These are phyloP conservation scores for Nakazawaea molendinolei DNA, from an alignment of 805 yeast species.

Conservation along the genomic window DNA sequence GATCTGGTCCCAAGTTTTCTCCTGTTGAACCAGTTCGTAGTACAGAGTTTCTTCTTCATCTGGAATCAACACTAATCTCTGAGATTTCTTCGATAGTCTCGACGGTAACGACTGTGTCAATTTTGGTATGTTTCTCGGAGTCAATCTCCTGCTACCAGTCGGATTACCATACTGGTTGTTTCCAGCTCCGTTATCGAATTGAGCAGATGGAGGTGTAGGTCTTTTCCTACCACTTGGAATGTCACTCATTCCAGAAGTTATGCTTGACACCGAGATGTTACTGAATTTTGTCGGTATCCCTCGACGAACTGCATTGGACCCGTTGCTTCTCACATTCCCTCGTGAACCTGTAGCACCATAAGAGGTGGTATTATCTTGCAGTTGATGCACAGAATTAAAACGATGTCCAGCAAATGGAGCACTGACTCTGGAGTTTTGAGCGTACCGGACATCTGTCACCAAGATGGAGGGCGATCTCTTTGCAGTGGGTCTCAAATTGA, in stretches of 20 bases:
- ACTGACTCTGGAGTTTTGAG: conserved; percentile 35
- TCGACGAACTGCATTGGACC: too few species aligned
- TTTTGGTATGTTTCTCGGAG: conserved; percentile 32
- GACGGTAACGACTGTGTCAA: conserved; percentile 52
- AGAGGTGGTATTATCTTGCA: conserved; percentile 6
- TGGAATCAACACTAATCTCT: conserved; percentile 82
- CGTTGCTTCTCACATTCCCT: too few species aligned
- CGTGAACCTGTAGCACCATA: conserved; percentile 16
- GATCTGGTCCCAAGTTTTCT: conserved; percentile 14
- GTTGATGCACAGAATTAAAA: conserved; percentile 21
- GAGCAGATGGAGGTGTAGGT: conserved; percentile 19
- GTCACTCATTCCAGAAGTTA: conserved; percentile 73
- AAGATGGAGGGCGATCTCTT: conserved; percentile 89
- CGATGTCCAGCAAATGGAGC: conserved; percentile 79
- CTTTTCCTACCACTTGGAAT: conserved; percentile 69
- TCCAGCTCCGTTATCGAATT: conserved; percentile 10
- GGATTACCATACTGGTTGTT: background rate
- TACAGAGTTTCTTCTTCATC: conserved; percentile 31
- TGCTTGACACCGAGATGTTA: conserved; percentile 73
- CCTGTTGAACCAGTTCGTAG: conserved; percentile 12
- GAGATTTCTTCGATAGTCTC: conserved; percentile 81
- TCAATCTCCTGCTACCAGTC: conserved; percentile 14
- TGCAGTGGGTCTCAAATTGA: conserved; percentile 48
- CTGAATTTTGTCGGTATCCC: conserved; percentile 40
- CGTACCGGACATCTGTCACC: conserved; percentile 80